Evolutionary conservation across 2,329 filamentous ascomycete genomes (phyloP).

Genomic region (Ciborinia camelliae): DNA sequence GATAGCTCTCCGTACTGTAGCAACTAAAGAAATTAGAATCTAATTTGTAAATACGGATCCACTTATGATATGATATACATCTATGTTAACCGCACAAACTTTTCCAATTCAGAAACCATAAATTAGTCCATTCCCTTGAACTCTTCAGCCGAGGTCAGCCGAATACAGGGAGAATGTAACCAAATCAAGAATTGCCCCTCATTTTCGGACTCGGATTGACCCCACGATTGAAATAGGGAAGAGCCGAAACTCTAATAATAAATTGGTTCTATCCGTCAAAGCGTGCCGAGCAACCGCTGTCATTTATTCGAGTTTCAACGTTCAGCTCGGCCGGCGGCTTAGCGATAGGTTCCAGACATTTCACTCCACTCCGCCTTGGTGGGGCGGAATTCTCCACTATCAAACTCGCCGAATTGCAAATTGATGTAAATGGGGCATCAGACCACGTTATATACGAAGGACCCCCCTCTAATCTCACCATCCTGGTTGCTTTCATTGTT

Average conservation of each 20-base stretch:
- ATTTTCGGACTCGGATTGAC: neutral
- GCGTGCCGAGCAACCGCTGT: constrained; percentile 8
- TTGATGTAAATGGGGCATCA: neutral
- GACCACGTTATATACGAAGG: neutral
- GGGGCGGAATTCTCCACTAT: neutral
- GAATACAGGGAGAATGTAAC: neutral
- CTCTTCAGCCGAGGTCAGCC: neutral
- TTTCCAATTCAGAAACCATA: neutral
- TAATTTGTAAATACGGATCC: neutral
- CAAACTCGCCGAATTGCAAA: neutral
- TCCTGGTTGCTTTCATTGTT: neutral
- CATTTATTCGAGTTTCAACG: neutral
- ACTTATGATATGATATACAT: neutral
- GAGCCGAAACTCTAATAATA: neutral
- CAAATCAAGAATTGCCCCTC: neutral
- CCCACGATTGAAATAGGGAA: neutral
- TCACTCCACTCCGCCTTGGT: neutral
- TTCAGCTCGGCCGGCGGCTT: neutral
- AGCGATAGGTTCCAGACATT: neutral
- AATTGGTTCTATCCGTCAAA: neutral
- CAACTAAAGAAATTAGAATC: neutral
- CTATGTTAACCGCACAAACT: neutral
- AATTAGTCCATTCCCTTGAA: neutral
- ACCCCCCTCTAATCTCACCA: neutral
- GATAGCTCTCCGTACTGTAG: neutral